Evolutionary conservation across 176 grass and related monocot genomes (phyloP), one percentile per base, ranked within the genome.

Genomic region (Saccharum officinarum): DNA sequence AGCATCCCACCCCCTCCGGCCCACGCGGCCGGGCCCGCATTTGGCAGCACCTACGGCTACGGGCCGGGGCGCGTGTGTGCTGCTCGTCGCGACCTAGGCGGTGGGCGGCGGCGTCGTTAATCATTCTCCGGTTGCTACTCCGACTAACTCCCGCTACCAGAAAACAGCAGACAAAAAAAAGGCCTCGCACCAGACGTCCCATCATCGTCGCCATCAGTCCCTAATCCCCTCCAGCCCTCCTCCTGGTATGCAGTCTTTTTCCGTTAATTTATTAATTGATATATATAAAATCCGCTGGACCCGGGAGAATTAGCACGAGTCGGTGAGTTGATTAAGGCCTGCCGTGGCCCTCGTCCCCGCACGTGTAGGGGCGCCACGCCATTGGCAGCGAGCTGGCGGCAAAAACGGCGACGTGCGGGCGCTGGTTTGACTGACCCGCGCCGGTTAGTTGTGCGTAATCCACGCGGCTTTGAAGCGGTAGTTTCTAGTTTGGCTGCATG

Each of bases 21-120:
- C 46, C 46, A 47, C 14, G 47, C 47, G 67, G 0, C 3, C 11
- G 2, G 83, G 4, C 78, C 84, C 65, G 22, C 88, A 67, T 83
- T 86, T 78, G 84, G 88, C 88, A 82, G 65, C 64, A 69, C 87
- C 62, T 76, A 37, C 3, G 73, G 54, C 12, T 1, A 1, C 14
- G 47, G 13, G 15, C 12, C 12, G 47, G 18, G 17, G 52, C 6
- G 54, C 7, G 18, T 1, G 52, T 59, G 49, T 18, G 16, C 49
- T 54, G 49, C 36, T 37, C 39, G 5, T 17, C 47, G 39, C n/a
- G 30, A 33, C 52, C 68, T 65, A 23, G 31, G 39, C 33, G 36
- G n/a, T 0, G 2, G 8, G 68, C 30, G 26, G 7, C 33, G 9
- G 68, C 36, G 34, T 38, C 20, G n/a, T 1, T 44, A 73, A 73